Conservation (phyloP, 805 yeast species). For the Nakazawaea anatomiae region DNA sequence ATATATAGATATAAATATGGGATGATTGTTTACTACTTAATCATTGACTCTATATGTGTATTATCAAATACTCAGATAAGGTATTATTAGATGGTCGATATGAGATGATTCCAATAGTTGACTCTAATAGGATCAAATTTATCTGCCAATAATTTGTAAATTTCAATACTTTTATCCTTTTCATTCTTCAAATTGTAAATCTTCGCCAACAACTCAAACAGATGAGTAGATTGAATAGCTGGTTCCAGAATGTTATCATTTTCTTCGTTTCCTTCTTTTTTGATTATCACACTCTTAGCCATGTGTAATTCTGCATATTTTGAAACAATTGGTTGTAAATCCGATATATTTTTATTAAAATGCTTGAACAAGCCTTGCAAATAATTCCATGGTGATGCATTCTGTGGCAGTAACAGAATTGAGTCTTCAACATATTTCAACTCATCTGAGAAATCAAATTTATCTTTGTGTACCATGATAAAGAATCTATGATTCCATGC, state of each 20-base stretch:
- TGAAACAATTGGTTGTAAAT: conserved; percentile 39
- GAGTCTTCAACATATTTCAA: conserved; percentile 40
- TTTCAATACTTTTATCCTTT: conserved; percentile 28
- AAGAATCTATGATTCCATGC: conserved; percentile 90
- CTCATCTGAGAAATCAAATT: conserved; percentile 30
- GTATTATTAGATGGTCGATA: neutral
- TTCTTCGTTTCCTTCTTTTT: conserved; percentile 16
- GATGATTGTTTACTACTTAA: too few relatives aligned
- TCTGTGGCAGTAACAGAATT: conserved; percentile 66
- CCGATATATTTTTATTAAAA: conserved; percentile 21
- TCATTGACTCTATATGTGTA: too few relatives aligned
- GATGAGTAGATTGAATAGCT: conserved; percentile 45
- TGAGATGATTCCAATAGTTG: conserved; percentile 24
- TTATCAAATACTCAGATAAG: neutral
- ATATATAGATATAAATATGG: too few relatives aligned
- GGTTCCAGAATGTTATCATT: neutral
- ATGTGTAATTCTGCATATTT: conserved; percentile 29
- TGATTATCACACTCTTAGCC: too few relatives aligned
- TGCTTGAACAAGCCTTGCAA: conserved; percentile 48
- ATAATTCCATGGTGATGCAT: conserved; percentile 85
- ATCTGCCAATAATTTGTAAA: conserved; percentile 45
- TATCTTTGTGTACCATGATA: conserved; percentile 26
- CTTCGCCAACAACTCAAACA: conserved; percentile 56
- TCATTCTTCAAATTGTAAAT: conserved; percentile 32
- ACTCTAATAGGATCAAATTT: conserved; percentile 24